Base-by-base conservation (phyloP, 306 rosid genomes). In the Prosopis cineraria region DNA sequence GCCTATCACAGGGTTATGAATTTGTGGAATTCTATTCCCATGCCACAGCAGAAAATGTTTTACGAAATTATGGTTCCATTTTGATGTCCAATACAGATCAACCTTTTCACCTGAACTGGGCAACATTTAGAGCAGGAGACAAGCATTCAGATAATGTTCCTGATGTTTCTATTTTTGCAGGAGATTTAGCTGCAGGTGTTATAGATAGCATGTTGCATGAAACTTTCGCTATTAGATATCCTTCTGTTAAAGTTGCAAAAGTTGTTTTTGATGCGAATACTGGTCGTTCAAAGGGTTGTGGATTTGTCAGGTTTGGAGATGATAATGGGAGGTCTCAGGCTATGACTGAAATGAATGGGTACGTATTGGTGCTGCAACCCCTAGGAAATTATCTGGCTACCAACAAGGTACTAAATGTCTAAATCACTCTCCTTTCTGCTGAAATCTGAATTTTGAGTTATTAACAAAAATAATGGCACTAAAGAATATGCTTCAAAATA, bases 321-420 rank as follows among this genome's bases (percentile, higher is more conserved):
- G 99, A 96, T 73, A 90, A 68, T 56, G 99, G 93, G 86, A 86
- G 98, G 82, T 83, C 96, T 6, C 96, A 89, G 70, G 97, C 99
- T 76, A 90, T 96, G 94, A 83, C 90, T 81, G 88, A 96, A 79
- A 96, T 96, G 99, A 88, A 91, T 55, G 99, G 99, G 93, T 96
- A 98, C 97, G 99, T 62, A 89, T 96, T 70, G 99, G 98, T 71
- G 98, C 98, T 70, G 99, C 99, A 58, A 96, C 99, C 60, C 99
- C 99, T 11, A 84, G 99, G 84, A 96, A 96, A 81, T 96, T 98
- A 69, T 90, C 96, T 73, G 96, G 93, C 71, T 90, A 89, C 85
- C 98, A 89, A 78, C 91, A 83, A 82, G 98, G 98, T 91, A 80
- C 40, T 37, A 73, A n/a, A n/a, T n/a, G n/a, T n/a, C n/a, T n/a